Conservation (phyloP, 78 protist species). For the Dictyostelium capitatum region DNA sequence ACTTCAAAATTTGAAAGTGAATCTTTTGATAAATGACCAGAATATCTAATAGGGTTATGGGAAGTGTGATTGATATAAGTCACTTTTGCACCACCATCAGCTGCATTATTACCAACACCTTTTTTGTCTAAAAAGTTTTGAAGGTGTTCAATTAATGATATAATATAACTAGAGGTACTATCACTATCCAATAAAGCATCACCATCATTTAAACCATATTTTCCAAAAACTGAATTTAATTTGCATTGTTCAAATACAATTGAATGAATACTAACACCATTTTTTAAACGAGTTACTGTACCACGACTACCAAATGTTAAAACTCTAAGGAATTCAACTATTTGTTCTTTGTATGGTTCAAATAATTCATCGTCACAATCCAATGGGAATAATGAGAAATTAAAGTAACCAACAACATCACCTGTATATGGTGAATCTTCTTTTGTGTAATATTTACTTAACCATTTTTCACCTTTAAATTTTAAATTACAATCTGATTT, state of each 20-base stretch:
- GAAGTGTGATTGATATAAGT: slow-evolving; percentile 1
- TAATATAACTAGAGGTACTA: neutral
- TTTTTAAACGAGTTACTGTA: slow-evolving; percentile 21
- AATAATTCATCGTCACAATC: slow-evolving; percentile 1
- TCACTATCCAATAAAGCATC: slow-evolving; percentile 69
- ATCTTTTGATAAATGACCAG: slow-evolving; percentile 45
- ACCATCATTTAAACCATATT: slow-evolving; percentile 73
- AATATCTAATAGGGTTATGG: slow-evolving; percentile 61
- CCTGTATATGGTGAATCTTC: slow-evolving; percentile 54
- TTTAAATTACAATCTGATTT: slow-evolving; percentile 9
- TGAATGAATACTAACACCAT: neutral
- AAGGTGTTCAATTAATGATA: slow-evolving; percentile 27
- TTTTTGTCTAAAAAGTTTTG: slow-evolving; percentile 50
- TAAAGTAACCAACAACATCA: slow-evolving; percentile 62
- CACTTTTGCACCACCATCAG: slow-evolving; percentile 56
- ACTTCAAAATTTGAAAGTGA: neutral
- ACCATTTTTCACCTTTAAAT: slow-evolving; percentile 17
- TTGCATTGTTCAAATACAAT: slow-evolving; percentile 39
- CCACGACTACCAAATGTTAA: slow-evolving; percentile 55
- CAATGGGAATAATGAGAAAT: slow-evolving; percentile 44
- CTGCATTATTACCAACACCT: slow-evolving; percentile 29
- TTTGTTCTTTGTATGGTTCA: neutral
- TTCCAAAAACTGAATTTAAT: slow-evolving; percentile 43
- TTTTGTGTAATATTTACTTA: neutral
- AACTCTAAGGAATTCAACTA: slow-evolving; percentile 26